A percentile compares a stretch with the other conserved stretches of the same genome.
Evolutionary conservation across 129 eudicot species (phyloP).

Genomic region (Mikania micrantha): DNA sequence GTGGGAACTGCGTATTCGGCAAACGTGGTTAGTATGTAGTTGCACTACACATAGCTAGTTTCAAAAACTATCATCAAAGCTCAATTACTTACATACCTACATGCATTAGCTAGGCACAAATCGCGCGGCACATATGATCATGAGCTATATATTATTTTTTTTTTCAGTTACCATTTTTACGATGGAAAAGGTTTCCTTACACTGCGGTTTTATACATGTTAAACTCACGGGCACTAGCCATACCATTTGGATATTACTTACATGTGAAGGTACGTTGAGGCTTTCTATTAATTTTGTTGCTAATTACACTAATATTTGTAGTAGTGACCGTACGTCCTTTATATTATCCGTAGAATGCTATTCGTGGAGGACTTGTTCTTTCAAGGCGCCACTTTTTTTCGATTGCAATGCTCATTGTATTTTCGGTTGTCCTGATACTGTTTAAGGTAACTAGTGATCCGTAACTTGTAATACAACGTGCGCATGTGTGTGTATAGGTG

Average conservation of each 20-base stretch:
- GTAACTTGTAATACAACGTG: neutral
- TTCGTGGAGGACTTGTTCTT: conserved; percentile 7
- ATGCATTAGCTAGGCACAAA: neutral
- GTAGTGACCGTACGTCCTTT: neutral
- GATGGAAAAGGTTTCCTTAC: conserved; percentile 34
- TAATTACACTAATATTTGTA: too few species aligned
- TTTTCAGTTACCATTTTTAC: conserved; percentile 22
- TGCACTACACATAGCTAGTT: too few species aligned
- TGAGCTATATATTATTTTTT: neutral
- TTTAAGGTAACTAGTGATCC: conserved; percentile 14
- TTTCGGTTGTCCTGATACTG: conserved; percentile 20
- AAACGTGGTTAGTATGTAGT: conserved; percentile 19
- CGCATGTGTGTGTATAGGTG: too few species aligned
- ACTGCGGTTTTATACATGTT: conserved; percentile 29
- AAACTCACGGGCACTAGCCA: conserved; percentile 25
- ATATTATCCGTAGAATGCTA: conserved; percentile 11
- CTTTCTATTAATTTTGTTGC: too few species aligned
- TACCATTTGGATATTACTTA: conserved; percentile 27
- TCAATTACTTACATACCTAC: too few species aligned
- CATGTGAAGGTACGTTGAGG: conserved; percentile 16
- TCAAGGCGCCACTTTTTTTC: conserved; percentile 27
- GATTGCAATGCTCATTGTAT: conserved; percentile 17
- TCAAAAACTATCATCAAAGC: neutral
- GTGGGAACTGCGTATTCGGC: conserved; percentile 32
- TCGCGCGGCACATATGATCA: neutral